Base-by-base conservation (phyloP, 169 alveolate genomes). In the Babesia gibsoni region DNA sequence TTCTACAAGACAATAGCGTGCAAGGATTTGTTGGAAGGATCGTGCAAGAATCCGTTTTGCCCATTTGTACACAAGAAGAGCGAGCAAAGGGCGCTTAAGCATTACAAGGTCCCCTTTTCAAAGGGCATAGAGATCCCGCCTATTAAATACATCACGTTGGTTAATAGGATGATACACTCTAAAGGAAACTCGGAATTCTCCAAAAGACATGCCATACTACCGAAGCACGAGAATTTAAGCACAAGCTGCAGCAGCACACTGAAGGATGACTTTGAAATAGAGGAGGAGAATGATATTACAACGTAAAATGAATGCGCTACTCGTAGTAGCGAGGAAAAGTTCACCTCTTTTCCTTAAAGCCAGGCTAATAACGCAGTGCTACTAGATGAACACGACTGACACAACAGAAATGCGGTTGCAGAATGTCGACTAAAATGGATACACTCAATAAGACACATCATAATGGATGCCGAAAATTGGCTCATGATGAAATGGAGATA, bases 1-100 rank as follows among this genome's bases (percentile, higher is more conserved):
- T 80, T 88, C 67, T 93, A 90, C 72, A 93, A 93, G 84, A 92
- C 94, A 9, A 83, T 85, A 27, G 42, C 85, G 25, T 91, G 94
- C 67, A 83, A 88, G 74, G 85, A 80, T 58, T 46, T 67, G 67
- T 79, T 90, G 67, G 79, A 80, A 27, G 96, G 95, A 37, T 74
- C 67, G 18, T 91, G 96, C 49, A 73, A 82, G 20, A 82, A 89
- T n/a, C 83, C 70, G 52, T 91, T 87, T 57, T 91, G 96, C 67
- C 96, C 94, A 10, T 84, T 74, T 52, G 84, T 86, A 41, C 96
- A 91, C 73, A 91, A 89, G 3, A 70, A 81, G 18, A 89, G 92
- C 29, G 96, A 91, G 73, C 72, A 84, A 49, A 66, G 96, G 45
- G 74, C 57, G 14, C 77, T 89, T 10, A 73, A 74, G 14, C 59